Percentiles rank a stretch among this genome's conserved stretches.
These are phyloP conservation scores for Physcomitrium patens DNA, from an alignment of 225 moss, liverwort and hornwort species.

Conservation along the genomic window DNA sequence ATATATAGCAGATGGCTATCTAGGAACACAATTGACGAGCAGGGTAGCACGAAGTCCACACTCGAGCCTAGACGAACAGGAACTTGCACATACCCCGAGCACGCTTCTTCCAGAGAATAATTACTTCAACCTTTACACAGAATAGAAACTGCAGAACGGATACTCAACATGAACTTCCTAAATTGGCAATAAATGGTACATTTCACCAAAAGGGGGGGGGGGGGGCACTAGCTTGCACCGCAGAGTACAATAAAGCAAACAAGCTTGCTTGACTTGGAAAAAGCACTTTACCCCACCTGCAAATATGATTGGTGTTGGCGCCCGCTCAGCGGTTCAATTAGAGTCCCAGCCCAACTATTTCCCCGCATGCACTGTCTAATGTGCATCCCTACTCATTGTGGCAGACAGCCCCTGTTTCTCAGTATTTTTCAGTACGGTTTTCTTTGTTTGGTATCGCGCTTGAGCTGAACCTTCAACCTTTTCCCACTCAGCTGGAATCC, in stretches of 20 bases:
- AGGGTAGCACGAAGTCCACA: constrained; percentile 6
- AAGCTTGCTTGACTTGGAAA: constrained; percentile 69
- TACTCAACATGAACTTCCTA: constrained; percentile 52
- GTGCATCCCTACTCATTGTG: constrained; percentile 48
- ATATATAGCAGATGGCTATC: background rate
- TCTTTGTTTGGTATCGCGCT: constrained; percentile 94
- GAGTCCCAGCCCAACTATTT: constrained; percentile 54
- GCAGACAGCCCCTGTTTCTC: constrained; percentile 38
- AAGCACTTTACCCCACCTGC: constrained; percentile 72
- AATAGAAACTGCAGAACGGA: constrained; percentile 28
- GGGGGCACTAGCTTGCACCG: constrained; percentile 53
- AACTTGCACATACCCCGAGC: background rate
- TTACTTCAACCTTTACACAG: background rate
- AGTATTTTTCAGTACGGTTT: constrained; percentile 74
- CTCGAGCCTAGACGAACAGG: background rate
- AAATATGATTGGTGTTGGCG: constrained; percentile 64
- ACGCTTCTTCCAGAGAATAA: constrained; percentile 23
- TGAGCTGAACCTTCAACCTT: constrained; percentile 92
- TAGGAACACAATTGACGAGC: constrained; percentile 5
- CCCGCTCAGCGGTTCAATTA: constrained; percentile 56
- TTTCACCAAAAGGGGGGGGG: constrained; percentile 43
- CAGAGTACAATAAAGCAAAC: constrained; percentile 61
- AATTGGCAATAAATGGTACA: constrained; percentile 65
- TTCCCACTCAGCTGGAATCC: constrained; percentile 95
- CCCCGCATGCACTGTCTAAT: constrained; percentile 55